These are phyloP conservation scores for Parathielavia appendiculata DNA, from an alignment of 495 filamentous ascomycete species.

Conservation along the genomic window DNA sequence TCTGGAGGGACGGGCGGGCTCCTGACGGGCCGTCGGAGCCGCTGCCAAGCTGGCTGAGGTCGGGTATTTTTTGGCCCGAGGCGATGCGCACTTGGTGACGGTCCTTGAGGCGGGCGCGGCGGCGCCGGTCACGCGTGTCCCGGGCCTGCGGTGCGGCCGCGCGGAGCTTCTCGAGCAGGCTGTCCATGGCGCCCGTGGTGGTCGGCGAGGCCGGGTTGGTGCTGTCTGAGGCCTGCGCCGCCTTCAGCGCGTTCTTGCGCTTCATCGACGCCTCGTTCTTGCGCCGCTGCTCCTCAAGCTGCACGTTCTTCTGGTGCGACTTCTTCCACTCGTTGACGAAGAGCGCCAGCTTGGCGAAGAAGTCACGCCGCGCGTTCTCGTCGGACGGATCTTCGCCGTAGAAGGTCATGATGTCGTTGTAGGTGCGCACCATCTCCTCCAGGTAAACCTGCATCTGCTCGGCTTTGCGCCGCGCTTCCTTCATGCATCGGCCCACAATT, in stretches of 20 bases:
- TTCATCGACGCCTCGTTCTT: slow-evolving; percentile 87
- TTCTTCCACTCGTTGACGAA: slow-evolving; percentile 96
- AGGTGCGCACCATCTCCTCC: slow-evolving; percentile 85
- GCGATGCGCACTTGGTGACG: slow-evolving; percentile 88
- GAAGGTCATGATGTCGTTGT: slow-evolving; percentile 94
- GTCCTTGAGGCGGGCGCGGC: slow-evolving; percentile 82
- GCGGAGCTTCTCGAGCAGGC: slow-evolving; percentile 89
- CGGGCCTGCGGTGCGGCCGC: slow-evolving; percentile 85
- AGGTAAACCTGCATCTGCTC: slow-evolving; percentile 93
- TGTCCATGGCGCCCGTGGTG: slow-evolving; percentile 90
- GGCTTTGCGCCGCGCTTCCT: slow-evolving; percentile 91
- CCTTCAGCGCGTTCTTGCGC: slow-evolving; percentile 71
- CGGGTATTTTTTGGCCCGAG: slow-evolving; percentile 77
- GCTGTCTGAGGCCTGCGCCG: slow-evolving; percentile 44
- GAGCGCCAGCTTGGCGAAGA: slow-evolving; percentile 88
- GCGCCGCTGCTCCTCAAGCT: slow-evolving; percentile 72
- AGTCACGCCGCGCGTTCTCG: slow-evolving; percentile 90
- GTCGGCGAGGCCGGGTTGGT: slow-evolving; percentile 59
- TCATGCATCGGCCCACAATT: slow-evolving; percentile 89
- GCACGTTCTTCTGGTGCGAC: slow-evolving; percentile 85
- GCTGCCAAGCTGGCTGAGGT: slow-evolving; percentile 51
- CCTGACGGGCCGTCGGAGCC: slow-evolving; percentile 29
- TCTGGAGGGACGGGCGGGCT: slow-evolving; percentile 23
- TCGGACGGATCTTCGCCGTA: slow-evolving; percentile 92
- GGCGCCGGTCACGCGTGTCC: slow-evolving; percentile 80